These are phyloP conservation scores for Cercospora nicotianae DNA, from an alignment of 2,329 filamentous ascomycete species.

Conservation along the genomic window DNA sequence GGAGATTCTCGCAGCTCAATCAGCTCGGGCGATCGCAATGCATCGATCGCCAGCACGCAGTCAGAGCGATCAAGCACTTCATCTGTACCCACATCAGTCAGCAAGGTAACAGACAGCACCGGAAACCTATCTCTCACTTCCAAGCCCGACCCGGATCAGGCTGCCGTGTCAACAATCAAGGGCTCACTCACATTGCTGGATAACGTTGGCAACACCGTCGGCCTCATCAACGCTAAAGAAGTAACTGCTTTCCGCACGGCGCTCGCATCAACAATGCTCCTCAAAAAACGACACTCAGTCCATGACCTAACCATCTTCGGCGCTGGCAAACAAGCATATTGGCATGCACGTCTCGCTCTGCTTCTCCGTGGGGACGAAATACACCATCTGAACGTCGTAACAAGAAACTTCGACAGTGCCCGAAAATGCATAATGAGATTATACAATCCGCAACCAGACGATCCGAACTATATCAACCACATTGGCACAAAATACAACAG, in stretches of 20 bases:
- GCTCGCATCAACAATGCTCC: slow-evolving; percentile 62
- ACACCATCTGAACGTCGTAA: slow-evolving; percentile 79
- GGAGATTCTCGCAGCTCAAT: slow-evolving; percentile 33
- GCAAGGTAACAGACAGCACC: slow-evolving; percentile 29
- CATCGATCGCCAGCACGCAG: slow-evolving; percentile 31
- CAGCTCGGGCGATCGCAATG: slow-evolving; percentile 30
- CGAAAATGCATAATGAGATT: slow-evolving; percentile 55
- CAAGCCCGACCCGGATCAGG: slow-evolving; percentile 31
- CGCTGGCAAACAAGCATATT: slow-evolving; percentile 86
- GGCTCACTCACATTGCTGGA: slow-evolving; percentile 63
- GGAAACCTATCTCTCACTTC: slow-evolving; percentile 31
- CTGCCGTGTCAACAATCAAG: slow-evolving; percentile 46
- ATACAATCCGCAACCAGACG: slow-evolving; percentile 48
- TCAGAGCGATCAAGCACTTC: slow-evolving; percentile 34
- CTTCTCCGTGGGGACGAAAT: slow-evolving; percentile 69
- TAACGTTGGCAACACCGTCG: slow-evolving; percentile 57
- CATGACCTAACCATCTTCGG: slow-evolving; percentile 82
- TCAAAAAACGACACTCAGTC: slow-evolving; percentile 65
- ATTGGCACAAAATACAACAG: slow-evolving; percentile 42
- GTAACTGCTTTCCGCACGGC: slow-evolving; percentile 70
- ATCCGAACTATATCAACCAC: slow-evolving; percentile 38
- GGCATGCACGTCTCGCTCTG: slow-evolving; percentile 85
- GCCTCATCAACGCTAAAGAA: slow-evolving; percentile 66
- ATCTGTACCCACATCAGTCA: slow-evolving; percentile 23
- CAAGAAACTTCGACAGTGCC: slow-evolving; percentile 65